Conservation (phyloP, 495 filamentous ascomycete genomes). For the Neurospora sp. region DNA sequence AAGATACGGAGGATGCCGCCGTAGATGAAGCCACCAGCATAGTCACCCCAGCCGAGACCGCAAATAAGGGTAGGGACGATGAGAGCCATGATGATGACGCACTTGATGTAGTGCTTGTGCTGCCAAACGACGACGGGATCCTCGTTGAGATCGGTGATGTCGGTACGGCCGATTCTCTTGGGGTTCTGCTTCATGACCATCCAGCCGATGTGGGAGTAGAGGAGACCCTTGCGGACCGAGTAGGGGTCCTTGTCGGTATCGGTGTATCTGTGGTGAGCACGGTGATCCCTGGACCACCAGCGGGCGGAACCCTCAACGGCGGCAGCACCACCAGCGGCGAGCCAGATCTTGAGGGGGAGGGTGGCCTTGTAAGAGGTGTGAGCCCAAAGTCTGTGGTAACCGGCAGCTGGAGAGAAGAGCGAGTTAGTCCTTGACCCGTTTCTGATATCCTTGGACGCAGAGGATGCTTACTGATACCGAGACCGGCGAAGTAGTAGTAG, state of each 20-base stretch:
- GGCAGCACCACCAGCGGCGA: conserved; percentile 85
- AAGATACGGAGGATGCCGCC: conserved; percentile 83
- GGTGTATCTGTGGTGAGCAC: conserved; percentile 97
- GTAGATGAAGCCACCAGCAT: conserved; percentile 85
- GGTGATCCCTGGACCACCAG: conserved; percentile 96
- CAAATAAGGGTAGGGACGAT: conserved; percentile 74
- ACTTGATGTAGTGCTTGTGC: conserved; percentile 87
- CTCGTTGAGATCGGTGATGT: conserved; percentile 94
- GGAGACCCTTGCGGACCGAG: conserved; percentile 92
- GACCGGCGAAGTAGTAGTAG: conserved; percentile 88
- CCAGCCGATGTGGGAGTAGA: conserved; percentile 91
- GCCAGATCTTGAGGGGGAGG: conserved; percentile 80
- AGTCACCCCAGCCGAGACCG: conserved; percentile 86
- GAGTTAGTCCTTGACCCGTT: conserved; percentile 8
- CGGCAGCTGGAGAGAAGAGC: conserved; percentile 27
- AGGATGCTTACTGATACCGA: conserved; percentile 65
- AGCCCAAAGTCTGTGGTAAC: conserved; percentile 89
- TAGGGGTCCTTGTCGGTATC: conserved; percentile 99
- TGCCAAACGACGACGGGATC: conserved; percentile 92
- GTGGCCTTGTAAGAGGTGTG: conserved; percentile 92
- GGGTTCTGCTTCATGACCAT: conserved; percentile 95
- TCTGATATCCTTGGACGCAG: neutral
- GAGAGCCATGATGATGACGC: conserved; percentile 78
- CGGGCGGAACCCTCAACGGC: conserved; percentile 92
- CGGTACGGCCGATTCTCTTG: conserved; percentile 86